Conservation (phyloP, 2,329 filamentous ascomycete species). For the Neofusicoccum laricinum region DNA sequence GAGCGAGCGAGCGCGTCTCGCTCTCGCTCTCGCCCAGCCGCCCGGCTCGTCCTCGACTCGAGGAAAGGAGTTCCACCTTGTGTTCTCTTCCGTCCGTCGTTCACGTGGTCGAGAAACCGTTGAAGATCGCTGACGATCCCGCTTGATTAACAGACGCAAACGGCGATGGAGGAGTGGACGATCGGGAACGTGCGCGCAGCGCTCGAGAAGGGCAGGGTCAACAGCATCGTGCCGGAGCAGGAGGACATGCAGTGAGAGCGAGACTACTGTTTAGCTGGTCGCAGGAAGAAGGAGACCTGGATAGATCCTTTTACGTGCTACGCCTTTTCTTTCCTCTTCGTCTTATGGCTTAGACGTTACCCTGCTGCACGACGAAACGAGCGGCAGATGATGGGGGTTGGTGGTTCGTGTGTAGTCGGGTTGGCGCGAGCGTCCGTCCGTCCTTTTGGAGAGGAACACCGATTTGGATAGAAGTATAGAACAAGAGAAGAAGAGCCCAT, state of each 20-base stretch:
- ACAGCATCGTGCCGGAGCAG: conserved; percentile 73
- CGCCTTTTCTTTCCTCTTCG: too few relatives aligned
- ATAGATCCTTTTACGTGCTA: neutral
- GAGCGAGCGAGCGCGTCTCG: neutral
- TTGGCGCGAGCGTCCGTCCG: neutral
- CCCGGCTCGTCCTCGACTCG: too few relatives aligned
- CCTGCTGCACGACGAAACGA: too few relatives aligned
- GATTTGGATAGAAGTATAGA: neutral
- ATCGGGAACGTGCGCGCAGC: conserved; percentile 67
- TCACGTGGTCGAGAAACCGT: neutral
- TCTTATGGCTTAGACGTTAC: too few relatives aligned
- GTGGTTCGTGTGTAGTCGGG: neutral
- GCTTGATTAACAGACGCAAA: conserved; percentile 45
- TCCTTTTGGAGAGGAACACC: neutral
- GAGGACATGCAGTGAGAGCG: conserved; percentile 35
- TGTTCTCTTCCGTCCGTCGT: neutral
- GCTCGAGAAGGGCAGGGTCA: conserved; percentile 60
- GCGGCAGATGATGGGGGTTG: too few relatives aligned
- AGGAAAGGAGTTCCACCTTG: neutral
- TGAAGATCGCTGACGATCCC: conserved; percentile 3
- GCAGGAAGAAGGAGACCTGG: neutral
- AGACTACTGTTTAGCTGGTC: neutral
- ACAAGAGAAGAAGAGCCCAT: neutral
- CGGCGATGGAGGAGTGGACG: conserved; percentile 69
- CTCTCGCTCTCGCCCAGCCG: neutral